Base-by-base conservation (phyloP, 257 asterid genomes). In the Rauvolfia tetraphylla region DNA sequence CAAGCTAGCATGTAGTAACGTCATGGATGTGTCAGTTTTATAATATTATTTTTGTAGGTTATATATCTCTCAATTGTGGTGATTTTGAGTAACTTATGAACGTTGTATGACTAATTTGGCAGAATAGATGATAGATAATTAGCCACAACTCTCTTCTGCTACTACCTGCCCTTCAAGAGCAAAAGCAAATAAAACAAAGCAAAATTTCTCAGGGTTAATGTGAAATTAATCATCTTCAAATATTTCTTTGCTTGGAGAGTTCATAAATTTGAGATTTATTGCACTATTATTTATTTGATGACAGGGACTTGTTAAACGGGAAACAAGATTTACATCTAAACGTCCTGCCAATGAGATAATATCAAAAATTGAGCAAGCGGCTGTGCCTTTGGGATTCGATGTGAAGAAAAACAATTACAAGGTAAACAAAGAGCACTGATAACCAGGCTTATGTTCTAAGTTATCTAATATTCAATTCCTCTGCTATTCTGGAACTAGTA, bases 401-500 rank as follows among this genome's bases (percentile, higher is more conserved):
- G 97, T 95, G 79, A 88, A 81, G 71, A 95, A 87, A 82, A 95
- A 92, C 86, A 91, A 95, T 78, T 95, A 91, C 89, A 95, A 92
- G 96, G 98, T 94, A 69, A 58, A 2, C 44, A 57, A 54, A 54
- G 34, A 20, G 8, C 27, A 44, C 73, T 79, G 61, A 23, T 65
- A 36, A 34, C 29, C 27, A 65, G 48, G 29, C 48, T 65, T 63
- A 3, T 34, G 0, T 65, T 36, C 27, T 15, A 33, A 1, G 42
- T 34, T 17, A 6, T 34, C 69, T 58, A 7, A 39, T 36, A 62
- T 25, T 58, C n/a, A 27, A 10, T 25, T 27, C 66, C 36, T 58
- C 3, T 49, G 56, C 56, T n/a, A 5, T 25, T 27, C 25, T 23
- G 66, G 18, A 25, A 27, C 2, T 53, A 49, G 42, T 59, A 1